Evolutionary conservation across 192 early-diverging fungal species (phyloP).

Genomic region (Coemansia sp.): DNA sequence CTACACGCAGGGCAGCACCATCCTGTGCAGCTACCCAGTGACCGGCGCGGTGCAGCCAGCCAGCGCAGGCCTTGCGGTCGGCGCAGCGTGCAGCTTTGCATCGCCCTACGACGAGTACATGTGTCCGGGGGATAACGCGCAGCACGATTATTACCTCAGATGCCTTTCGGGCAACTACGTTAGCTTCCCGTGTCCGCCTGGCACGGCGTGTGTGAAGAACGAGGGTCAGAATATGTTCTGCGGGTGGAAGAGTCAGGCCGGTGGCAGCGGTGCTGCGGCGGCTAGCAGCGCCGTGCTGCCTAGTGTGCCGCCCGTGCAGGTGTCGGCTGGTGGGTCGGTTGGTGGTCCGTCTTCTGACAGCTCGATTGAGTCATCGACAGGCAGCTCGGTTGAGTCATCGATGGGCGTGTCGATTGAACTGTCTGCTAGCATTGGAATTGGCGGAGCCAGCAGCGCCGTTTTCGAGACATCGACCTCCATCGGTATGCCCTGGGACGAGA

Average conservation of each 20-base stretch:
- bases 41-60: slow-evolving; percentile 22
- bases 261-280: not conserved
- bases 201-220: slow-evolving; percentile 38
- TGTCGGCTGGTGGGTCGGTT: no score
- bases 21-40: slow-evolving; percentile 39
- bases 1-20: slow-evolving; percentile 38
- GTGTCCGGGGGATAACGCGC: slow-evolving; percentile 37
- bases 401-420: no score
- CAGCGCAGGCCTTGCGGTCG: slow-evolving; percentile 11
- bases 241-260: slow-evolving; percentile 10
- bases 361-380: no score
- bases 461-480: no score
- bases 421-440: no score
- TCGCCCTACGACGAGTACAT: slow-evolving; percentile 45
- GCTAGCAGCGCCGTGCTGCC: not conserved
- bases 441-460: no score
- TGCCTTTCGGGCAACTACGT: slow-evolving; percentile 43
- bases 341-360: no score
- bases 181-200: slow-evolving; percentile 39
- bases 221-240: slow-evolving; percentile 45
- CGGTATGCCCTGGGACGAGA: not conserved
- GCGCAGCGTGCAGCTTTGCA: slow-evolving; percentile 27
- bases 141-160: slow-evolving; percentile 37
- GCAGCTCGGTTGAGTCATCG: no score
- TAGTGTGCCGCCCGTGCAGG: not conserved